A percentile compares a stretch with the other conserved stretches of the same genome.
Conservation (phyloP, 345 rosid species). For the Aquilaria sinensis region DNA sequence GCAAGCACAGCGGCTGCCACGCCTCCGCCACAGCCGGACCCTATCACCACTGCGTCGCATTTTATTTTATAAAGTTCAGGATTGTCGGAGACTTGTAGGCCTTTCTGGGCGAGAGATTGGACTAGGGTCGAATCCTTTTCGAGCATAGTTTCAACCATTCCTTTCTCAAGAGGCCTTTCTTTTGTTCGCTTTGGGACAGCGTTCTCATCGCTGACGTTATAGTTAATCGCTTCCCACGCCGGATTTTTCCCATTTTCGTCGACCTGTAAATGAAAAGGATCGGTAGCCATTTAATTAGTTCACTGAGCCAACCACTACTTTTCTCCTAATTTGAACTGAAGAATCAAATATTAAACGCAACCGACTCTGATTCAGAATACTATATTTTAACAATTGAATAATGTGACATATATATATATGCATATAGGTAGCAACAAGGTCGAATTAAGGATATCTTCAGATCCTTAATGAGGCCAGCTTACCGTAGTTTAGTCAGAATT, state of each 20-base stretch:
- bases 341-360: no score
- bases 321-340: no score
- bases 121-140: conserved; percentile 41
- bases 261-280: conserved; percentile 29
- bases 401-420: no score
- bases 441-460: no score
- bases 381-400: no score
- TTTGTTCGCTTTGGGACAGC: conserved; percentile 7
- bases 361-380: no score
- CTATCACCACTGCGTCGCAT: conserved; percentile 72
- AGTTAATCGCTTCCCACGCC: conserved; percentile 74
- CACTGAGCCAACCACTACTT: no score
- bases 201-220: conserved; percentile 19
- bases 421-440: no score
- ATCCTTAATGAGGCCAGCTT: no score
- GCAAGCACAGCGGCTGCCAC: conserved; percentile 89
- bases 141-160: conserved; percentile 49
- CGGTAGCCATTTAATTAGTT: no score
- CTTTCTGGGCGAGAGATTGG: conserved; percentile 45
- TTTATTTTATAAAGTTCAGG: conserved; percentile 33
- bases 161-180: conserved; percentile 68
- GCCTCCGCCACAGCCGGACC: conserved; percentile 95
- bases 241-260: conserved; percentile 55
- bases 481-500: no score
- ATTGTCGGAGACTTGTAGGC: conserved; percentile 39